phyloP scores from a whole-genome alignment of 495 filamentous ascomycete genomes.

The Trichoderma gamsii region DNA sequence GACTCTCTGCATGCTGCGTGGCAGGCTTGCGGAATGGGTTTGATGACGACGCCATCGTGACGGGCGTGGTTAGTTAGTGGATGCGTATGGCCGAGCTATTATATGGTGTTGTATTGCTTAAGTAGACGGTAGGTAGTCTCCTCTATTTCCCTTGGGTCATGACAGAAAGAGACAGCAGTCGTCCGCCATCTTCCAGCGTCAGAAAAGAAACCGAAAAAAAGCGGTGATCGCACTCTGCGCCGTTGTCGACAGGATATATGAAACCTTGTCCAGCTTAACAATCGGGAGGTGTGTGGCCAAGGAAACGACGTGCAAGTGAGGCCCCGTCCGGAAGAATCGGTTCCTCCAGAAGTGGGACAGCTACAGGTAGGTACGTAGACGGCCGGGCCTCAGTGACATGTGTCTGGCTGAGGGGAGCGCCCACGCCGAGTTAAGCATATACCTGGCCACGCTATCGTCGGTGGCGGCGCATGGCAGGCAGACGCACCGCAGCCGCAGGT shows the following conservation, averaged over 20 bases:
- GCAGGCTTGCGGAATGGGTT: slow-evolving; percentile 10
- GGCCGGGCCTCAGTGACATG: background rate
- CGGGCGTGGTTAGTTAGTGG: background rate
- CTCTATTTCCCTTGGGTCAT: slow-evolving; percentile 9
- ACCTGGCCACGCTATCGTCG: background rate
- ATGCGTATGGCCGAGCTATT: background rate
- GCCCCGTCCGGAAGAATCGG: slow-evolving; percentile 8
- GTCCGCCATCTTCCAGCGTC: slow-evolving; percentile 11
- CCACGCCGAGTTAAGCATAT: background rate
- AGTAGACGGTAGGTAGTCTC: background rate
- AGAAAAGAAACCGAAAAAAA: background rate
- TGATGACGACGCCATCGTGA: slow-evolving; percentile 11
- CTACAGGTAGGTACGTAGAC: slow-evolving; percentile 3
- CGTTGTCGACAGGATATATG: background rate
- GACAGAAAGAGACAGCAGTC: background rate
- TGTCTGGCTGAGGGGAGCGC: background rate
- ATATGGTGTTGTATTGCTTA: background rate
- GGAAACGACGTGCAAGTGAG: background rate
- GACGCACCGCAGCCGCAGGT: background rate
- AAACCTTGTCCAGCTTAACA: slow-evolving; percentile 9
- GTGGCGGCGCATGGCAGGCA: background rate
- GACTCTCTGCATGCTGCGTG: background rate
- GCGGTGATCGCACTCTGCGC: background rate
- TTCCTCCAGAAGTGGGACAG: background rate
- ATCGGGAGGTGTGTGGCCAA: slow-evolving; percentile 5